These are phyloP conservation scores for Pluteus cervinus DNA, from an alignment of 768 basidiomycete genomes.

Conservation along the genomic window DNA sequence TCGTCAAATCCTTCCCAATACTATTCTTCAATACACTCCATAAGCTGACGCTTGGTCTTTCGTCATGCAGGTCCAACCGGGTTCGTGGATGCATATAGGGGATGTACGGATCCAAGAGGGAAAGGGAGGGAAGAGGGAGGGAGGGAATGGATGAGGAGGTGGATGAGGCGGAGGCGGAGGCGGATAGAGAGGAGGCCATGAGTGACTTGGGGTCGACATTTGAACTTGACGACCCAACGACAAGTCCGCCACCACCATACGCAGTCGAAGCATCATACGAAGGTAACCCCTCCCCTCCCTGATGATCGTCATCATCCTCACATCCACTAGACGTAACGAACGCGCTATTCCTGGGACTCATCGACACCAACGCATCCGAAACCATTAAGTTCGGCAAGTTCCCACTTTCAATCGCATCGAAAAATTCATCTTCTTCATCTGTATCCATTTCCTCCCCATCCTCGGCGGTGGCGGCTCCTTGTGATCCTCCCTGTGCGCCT, in stretches of 20 bases:
- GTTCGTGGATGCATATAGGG: constrained; percentile 65
- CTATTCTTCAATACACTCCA: constrained; percentile 95
- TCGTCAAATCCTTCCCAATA: constrained; percentile 96
- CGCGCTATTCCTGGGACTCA: too few relatives aligned
- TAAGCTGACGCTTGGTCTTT: constrained; percentile 82
- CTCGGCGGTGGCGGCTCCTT: constrained; percentile 6
- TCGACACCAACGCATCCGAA: too few relatives aligned
- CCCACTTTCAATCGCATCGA: constrained; percentile 89
- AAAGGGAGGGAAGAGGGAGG: constrained; percentile 2
- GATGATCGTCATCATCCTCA: too few relatives aligned
- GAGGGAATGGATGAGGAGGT: too few relatives aligned
- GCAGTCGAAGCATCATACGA: too few relatives aligned
- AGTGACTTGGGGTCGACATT: constrained; percentile 38
- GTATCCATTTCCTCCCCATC: constrained; percentile 30
- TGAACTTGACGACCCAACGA: too few relatives aligned
- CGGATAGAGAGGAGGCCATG: constrained; percentile 21
- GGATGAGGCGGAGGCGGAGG: too few relatives aligned
- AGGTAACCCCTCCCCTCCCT: too few relatives aligned
- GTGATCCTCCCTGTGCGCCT: too few relatives aligned
- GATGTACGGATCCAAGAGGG: constrained; percentile 38
- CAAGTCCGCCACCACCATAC: too few relatives aligned
- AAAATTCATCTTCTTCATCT: constrained; percentile 93
- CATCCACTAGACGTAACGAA: too few relatives aligned
- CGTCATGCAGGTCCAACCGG: constrained; percentile 59
- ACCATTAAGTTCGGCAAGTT: constrained; percentile 73